Evolutionary conservation across 306 rosid genomes (phyloP), one percentile per base, ranked within the genome.

Genomic region (Begonia masoniana): DNA sequence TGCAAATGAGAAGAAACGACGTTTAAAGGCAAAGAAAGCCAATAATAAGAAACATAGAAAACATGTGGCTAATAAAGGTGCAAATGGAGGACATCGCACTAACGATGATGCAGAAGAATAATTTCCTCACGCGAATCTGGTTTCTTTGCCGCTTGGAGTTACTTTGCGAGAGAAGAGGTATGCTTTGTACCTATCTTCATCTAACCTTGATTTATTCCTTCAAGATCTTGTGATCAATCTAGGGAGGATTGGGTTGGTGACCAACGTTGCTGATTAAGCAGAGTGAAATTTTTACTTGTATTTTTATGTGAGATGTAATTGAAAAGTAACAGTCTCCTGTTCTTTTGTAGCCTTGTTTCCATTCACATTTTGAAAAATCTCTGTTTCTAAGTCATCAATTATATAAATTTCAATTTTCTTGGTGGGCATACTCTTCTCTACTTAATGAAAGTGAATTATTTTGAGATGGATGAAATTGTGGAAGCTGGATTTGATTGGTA

Each of bases 11-110:
- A 92, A 84, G 82, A 92, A 92, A 69, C 89, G 96, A 53, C 76
- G 96, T 21, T 62, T 81, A 76, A 87, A 87, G 71, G 96, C 95
- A 24, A 92, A 92, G 85, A 92, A 74, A 78, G 99, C 95, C 53
- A 87, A 63, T 74, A 83, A 65, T 80, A 83, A 67, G 79, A 92
- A 78, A 72, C 80, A 83, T 43, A 81, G 77, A 78, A 92, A 79
- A 78, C 88, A 58, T 52, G 67, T 83, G 2, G 71, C 68, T 2
- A 62, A 75, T 8, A 92, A 70, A 75, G 54, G 73, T 8, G 84
- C 74, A 54, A 95, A 77, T 57, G 88, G 78, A 16, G 78, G 71
- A 64, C 75, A 60, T 56, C 96, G 69, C 64, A 72, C 42, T 56
- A 74, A 52, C 1, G 95, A 83, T 68, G 87, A 82, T 26, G 72